phyloP scores from a whole-genome alignment of 108 stramenopile genomes.

The Aurantiochytrium sp. region DNA sequence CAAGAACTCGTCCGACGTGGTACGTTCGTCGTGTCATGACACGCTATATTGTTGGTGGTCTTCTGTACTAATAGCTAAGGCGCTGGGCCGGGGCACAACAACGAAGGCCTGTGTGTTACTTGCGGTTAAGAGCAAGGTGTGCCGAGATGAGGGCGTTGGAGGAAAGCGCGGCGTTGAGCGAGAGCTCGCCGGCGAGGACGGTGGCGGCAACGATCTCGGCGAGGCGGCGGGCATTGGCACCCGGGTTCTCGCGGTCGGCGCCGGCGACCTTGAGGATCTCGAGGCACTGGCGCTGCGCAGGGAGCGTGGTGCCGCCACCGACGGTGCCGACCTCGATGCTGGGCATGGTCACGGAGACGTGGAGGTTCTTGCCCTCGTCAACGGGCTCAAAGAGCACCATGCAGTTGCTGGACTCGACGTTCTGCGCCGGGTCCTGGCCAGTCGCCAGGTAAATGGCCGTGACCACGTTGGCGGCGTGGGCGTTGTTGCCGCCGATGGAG shows the following conservation, averaged over 20 bases:
- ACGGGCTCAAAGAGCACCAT: slow-evolving; percentile 9
- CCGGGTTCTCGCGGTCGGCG: slow-evolving; percentile 70
- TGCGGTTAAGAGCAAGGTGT: slow-evolving; percentile 62
- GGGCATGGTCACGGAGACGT: slow-evolving; percentile 88
- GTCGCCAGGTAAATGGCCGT: slow-evolving; percentile 96
- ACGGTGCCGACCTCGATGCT: slow-evolving; percentile 97
- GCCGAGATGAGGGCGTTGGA: slow-evolving; percentile 55
- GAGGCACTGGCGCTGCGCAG: slow-evolving; percentile 88
- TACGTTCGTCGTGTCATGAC: no score
- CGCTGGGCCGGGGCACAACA: no score
- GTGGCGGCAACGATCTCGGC: slow-evolving; percentile 88
- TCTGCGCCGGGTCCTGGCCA: slow-evolving; percentile 98
- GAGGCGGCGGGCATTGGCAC: slow-evolving; percentile 82
- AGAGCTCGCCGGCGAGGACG: slow-evolving; percentile 90
- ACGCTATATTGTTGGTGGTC: no score
- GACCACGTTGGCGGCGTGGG: slow-evolving; percentile 94
- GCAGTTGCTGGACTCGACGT: slow-evolving; percentile 70
- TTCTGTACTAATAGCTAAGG: no score
- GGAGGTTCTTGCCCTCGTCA: slow-evolving; percentile 16
- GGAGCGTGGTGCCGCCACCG: slow-evolving; percentile 89
- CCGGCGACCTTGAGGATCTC: slow-evolving; percentile 84
- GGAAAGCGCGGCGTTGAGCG: slow-evolving; percentile 81
- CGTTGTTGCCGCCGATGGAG: slow-evolving; percentile 92
- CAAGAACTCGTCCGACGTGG: no score
- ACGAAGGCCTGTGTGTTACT: no score